Base-by-base conservation (phyloP, 768 basidiomycete genomes). In the Tricholoma sp. region DNA sequence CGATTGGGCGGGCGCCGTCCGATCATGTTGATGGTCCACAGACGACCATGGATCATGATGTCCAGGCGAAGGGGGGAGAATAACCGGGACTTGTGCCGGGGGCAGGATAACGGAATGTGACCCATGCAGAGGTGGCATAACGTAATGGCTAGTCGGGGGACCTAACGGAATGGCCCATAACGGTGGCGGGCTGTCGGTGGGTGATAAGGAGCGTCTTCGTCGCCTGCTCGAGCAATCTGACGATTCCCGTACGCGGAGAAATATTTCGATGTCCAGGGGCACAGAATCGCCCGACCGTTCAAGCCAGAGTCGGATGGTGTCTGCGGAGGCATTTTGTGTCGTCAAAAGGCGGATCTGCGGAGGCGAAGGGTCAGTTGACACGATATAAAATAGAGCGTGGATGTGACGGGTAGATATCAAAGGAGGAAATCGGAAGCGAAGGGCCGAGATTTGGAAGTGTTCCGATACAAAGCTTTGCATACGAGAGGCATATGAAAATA, bases 201-300 rank as follows among this genome's bases (percentile, higher is more conserved):
- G 66, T 28, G 75, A 68, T 29, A 71, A 59, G 1, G 72, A 62
- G 39, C 72, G 68, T 52, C 69, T 62, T 13, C 72, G 63, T 57
- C 68, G 57, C 60, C 70, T 45, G 52, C 59, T 52, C 50, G 65
- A 42, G 50, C 61, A 32, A 37, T 66, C 62, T 8, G 15, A 15
- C 32, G 64, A 50, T 39, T 67, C 61, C 4, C 64, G 71, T 28
- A 85, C 80, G 34, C 83, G 84, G 37, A 92, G 73, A 66, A 83
- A 85, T 48, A 92, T 89, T 66, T 91, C 88, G 57, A 92, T 88
- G 66, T 91, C 90, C 8, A 92, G 78, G 6, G 89, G 85, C 6
- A 85, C 82, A 4, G 70, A 77, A 52, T 76, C 73, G 15, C 90
- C 90, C 11, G 90, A 87, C 28, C 89, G 84, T 67, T 91, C 89